Evolutionary conservation across 2,329 filamentous ascomycete genomes (phyloP).

Genomic region (Penicillium polonicum): DNA sequence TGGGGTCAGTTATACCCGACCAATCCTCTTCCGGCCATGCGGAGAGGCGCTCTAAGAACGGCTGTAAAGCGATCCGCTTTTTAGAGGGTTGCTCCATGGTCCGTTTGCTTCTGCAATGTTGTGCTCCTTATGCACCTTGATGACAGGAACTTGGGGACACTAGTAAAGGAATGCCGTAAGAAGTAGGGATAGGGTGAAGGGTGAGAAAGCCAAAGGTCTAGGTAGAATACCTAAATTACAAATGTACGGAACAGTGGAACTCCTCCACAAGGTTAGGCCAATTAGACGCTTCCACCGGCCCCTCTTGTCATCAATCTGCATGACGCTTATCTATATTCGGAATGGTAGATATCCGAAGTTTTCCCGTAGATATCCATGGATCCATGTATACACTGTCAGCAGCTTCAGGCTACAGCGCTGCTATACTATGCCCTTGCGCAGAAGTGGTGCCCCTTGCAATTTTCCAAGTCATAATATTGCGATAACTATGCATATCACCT

Average conservation of each 20-base stretch:
- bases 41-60: not conserved
- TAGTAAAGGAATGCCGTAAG: not conserved
- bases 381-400: too few relatives aligned
- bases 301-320: not conserved
- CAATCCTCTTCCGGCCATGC: conserved; percentile 13
- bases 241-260: not conserved
- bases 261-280: not conserved
- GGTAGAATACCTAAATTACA: too few relatives aligned
- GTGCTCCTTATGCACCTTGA: not conserved
- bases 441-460: not conserved
- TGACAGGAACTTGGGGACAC: not conserved
- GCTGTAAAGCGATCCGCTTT: not conserved
- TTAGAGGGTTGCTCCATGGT: not conserved
- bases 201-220: not conserved
- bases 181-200: not conserved
- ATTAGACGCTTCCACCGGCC: not conserved
- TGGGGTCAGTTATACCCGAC: conserved; percentile 16
- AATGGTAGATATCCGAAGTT: not conserved
- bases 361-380: not conserved
- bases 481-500: not conserved
- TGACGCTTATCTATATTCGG: not conserved
- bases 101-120: not conserved
- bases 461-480: too few relatives aligned
- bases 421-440: too few relatives aligned
- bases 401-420: too few relatives aligned